Evolutionary conservation across 2,329 filamentous ascomycete species (phyloP), one percentile per base, ranked within the genome.

Genomic region (Orbilia brochopaga): DNA sequence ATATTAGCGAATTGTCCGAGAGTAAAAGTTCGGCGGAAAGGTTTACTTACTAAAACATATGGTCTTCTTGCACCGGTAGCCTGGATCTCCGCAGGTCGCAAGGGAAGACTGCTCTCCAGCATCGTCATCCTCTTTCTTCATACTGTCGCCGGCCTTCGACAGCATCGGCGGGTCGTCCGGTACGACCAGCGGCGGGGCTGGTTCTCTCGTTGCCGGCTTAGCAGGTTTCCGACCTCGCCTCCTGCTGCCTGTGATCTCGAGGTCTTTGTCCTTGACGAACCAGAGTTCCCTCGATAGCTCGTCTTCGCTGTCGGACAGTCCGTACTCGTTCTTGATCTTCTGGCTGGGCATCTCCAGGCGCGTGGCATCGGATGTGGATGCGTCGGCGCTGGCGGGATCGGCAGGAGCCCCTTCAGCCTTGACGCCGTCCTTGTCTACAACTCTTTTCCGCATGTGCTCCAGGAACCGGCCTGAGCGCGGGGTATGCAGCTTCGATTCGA

Each of bases 1-100:
- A 64, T 3, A 32, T 72, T 53, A 73, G 60, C 53, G 17, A 32
- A 19, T n/a, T 40, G n/a, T 46, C 40, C 50, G 19, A 8, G n/a
- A 17, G 37, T 50, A 24, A 17, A n/a, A 27, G 10, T 27, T 50
- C 11, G 46, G 44, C 8, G 7, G 21, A 42, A 50, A 35, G 40
- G 23, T 17, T 4, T 19, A 66, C 60, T 65, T 65, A 72, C 60
- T 70, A 30, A 74, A 74, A 52, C 72, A 74, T 21, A 74, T 50
- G 27, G 64, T 46, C 37, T 72, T 74, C 32, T 61, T 48, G 30
- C 72, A 74, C 8, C 66, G 59, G 35, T 70, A 74, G 1, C 72
- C 72, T 15, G 50, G 1, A 15, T 65, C 56, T 23, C 72, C 72
- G n/a, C 72, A 74, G 4, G 23, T 65, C 30, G 48, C 40, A n/a